Base-by-base conservation (phyloP, 768 basidiomycete species). In the Lentinula raphanica region DNA sequence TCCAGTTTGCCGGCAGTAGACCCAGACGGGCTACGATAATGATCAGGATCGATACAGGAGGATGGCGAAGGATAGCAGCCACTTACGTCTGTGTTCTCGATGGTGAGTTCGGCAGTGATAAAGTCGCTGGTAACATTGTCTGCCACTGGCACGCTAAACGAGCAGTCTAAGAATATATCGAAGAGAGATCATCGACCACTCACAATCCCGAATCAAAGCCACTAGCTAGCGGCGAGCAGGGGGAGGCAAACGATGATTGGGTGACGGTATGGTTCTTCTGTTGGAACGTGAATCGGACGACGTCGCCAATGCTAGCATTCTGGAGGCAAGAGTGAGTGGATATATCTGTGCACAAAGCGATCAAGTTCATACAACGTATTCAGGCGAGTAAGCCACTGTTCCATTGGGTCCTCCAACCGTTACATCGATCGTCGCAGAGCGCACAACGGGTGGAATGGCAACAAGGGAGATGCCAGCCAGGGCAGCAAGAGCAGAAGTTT, bases 161-260 rank as follows among this genome's bases (percentile, higher is more conserved):
- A n/a, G 29, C 11, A 27, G 55, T 19, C 23, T 51, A 42, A 11
- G 55, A 55, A 29, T 63, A 25, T 21, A 17, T 15, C 28, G 19
- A 17, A n/a, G 9, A 21, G 17, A 25, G 29, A 58, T n/a, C 19
- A 49, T 13, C 32, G 29, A 13, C 27, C 12, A 71, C 78, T 68
- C 60, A 85, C 84, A 83, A 85, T 60, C 78, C 80, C 42, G 82
- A 75, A 65, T 86, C 82, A 62, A 87, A 84, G 12, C 83, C 85
- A 56, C 65, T 71, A 0, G 65, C 53, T 9, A 69, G 49, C 5
- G 69, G 69, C 0, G 65, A 46, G 61, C 85, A 87, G 3, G 85
- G 85, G 11, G 63, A 68, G 0, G 65, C 69, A n/a, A 86, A 73
- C 1, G 79, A 70, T 5, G 82, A 84, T 60, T 84, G 84, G 1